These are phyloP conservation scores for Jimgerdemannia flammicorona DNA, from an alignment of 192 early-diverging fungal genomes.

Conservation along the genomic window DNA sequence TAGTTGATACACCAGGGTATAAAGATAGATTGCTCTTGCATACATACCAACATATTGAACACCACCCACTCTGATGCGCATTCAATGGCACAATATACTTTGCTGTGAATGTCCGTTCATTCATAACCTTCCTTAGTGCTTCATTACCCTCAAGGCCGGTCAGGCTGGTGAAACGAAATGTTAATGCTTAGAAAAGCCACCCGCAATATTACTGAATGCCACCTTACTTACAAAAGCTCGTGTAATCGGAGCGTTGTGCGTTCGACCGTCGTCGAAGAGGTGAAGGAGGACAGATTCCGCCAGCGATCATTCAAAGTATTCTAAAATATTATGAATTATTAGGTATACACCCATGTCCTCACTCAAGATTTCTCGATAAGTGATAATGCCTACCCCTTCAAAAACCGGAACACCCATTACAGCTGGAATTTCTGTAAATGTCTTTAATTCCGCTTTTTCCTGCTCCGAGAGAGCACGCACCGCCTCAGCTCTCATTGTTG, in stretches of 20 bases:
- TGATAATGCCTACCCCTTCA: not conserved
- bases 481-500: not conserved
- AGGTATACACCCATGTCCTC: not conserved
- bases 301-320: not conserved
- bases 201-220: not conserved
- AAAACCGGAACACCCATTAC: not conserved
- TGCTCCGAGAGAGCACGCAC: not conserved
- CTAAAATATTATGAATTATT: not conserved
- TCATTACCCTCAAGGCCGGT: not conserved
- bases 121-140: not conserved
- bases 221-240: not conserved
- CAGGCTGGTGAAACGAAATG: not conserved
- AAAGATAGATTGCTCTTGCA: not conserved
- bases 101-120: constrained; percentile 2
- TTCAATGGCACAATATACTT: constrained; percentile 5
- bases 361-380: not conserved
- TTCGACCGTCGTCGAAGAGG: not conserved
- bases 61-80: not conserved
- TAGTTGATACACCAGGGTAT: not conserved
- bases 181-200: not conserved
- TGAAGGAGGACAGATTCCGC: not conserved
- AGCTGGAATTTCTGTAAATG: not conserved
- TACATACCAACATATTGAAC: not conserved
- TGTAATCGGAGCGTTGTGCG: not conserved
- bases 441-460: not conserved